A percentile compares a stretch with the other conserved stretches of the same genome.
Evolutionary conservation across 2,329 filamentous ascomycete species (phyloP).

Genomic region (Cercospora sp.): DNA sequence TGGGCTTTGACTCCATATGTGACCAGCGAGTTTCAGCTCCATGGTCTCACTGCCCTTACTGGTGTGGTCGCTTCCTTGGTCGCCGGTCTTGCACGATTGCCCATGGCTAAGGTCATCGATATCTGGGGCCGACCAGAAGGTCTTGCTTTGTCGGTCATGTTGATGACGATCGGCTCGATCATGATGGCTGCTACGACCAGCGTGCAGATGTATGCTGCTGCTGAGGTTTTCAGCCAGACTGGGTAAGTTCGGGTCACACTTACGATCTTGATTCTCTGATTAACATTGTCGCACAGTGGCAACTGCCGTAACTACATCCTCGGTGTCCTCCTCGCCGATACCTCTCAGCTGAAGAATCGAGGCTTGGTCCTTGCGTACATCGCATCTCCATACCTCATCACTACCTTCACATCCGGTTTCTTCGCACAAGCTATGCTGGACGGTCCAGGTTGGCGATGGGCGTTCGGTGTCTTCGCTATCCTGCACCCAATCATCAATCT

Average conservation of each 20-base stretch:
- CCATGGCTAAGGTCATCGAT: slow-evolving; percentile 45
- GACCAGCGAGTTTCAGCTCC: slow-evolving; percentile 40
- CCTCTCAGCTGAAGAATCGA: slow-evolving; percentile 34
- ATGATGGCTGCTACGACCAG: slow-evolving; percentile 35
- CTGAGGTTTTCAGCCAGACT: slow-evolving; percentile 34
- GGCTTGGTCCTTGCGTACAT: slow-evolving; percentile 34
- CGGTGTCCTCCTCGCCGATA: slow-evolving; percentile 37
- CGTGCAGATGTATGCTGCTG: slow-evolving; percentile 34
- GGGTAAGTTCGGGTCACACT: slow-evolving; percentile 11
- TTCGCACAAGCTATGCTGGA: slow-evolving; percentile 31
- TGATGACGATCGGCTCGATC: slow-evolving; percentile 28
- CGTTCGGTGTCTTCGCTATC: slow-evolving; percentile 36
- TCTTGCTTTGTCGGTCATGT: slow-evolving; percentile 40
- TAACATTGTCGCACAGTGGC: slow-evolving; percentile 13
- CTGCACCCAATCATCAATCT: slow-evolving; percentile 31
- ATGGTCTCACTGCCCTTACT: slow-evolving; percentile 41
- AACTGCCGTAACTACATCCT: slow-evolving; percentile 33
- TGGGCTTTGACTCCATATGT: slow-evolving; percentile 42
- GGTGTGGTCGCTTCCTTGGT: slow-evolving; percentile 41
- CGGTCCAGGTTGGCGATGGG: slow-evolving; percentile 35
- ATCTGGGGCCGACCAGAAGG: slow-evolving; percentile 46
- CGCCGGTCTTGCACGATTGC: slow-evolving; percentile 41
- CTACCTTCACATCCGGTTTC: slow-evolving; percentile 32
- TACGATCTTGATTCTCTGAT: no score
- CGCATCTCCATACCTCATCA: slow-evolving; percentile 36